phyloP scores from a whole-genome alignment of 192 early-diverging fungal species.

The Podila clonocystis region DNA sequence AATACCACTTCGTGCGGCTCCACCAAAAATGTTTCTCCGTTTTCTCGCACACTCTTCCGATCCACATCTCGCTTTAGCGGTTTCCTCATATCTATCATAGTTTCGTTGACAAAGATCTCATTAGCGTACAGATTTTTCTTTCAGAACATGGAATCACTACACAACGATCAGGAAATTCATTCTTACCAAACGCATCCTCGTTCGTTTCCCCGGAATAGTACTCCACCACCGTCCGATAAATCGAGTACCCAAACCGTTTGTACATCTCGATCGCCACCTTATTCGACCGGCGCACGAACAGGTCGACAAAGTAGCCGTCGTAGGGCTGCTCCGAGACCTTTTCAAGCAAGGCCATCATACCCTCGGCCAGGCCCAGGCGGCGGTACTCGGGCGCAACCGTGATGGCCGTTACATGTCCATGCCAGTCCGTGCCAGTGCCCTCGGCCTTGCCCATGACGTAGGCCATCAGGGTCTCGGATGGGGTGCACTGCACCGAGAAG shows the following conservation, averaged over 20 bases:
- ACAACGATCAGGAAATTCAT: neutral
- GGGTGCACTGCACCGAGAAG: conserved; percentile 84
- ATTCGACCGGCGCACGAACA: conserved; percentile 96
- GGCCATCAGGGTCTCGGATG: conserved; percentile 80
- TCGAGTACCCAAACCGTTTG: conserved; percentile 88
- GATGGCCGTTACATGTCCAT: conserved; percentile 98
- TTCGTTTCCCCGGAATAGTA: conserved; percentile 85
- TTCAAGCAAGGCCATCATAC: conserved; percentile 91
- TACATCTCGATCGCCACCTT: conserved; percentile 94
- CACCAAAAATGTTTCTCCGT: conserved; percentile 61
- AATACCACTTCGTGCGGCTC: conserved; percentile 54
- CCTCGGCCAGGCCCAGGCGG: conserved; percentile 87
- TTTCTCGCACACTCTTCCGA: conserved; percentile 66
- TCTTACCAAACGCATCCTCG: conserved; percentile 89
- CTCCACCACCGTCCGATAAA: conserved; percentile 86
- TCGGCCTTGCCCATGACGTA: conserved; percentile 99
- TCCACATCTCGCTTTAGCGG: conserved; percentile 85
- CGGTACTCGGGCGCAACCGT: conserved; percentile 97
- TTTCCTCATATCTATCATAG: conserved; percentile 92
- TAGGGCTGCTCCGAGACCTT: conserved; percentile 92
- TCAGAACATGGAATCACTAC: neutral
- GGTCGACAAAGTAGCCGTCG: conserved; percentile 92
- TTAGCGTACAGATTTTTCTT: neutral
- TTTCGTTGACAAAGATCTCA: neutral
- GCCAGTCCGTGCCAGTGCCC: conserved; percentile 88